Base-by-base conservation (phyloP, 2,329 filamentous ascomycete genomes). In the Aspergillus vadensis region DNA sequence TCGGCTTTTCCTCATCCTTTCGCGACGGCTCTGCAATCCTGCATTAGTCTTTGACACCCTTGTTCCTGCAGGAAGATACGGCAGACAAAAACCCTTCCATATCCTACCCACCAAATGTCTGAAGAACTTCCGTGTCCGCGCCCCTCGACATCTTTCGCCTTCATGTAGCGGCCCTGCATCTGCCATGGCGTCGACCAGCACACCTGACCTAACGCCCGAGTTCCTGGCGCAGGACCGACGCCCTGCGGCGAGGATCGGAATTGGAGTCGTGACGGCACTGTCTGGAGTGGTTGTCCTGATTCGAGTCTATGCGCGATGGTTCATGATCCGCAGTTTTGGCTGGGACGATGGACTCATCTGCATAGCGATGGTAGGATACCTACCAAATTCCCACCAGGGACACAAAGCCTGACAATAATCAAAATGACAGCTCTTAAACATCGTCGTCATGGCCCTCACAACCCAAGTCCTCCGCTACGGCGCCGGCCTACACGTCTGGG, bases 231-330 rank as follows among this genome's bases (percentile, higher is more conserved):
- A 56, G 25, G 58, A 60, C 19, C 53, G 58, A 21, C 48, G 52
- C 6, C 52, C 23, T 4, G 39, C 39, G 15, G 53, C 58, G 4
- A 23, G 30, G 12, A 55, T 58, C 68, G 77, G 78, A 4, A 77
- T 67, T 32, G 32, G 38, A 2, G 51, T 65, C n/a, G 48, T 57
- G 8, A 63, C 62, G n/a, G 55, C 60, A 10, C 23, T 65, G 14
- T 63, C 62, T 9, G 54, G 48, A 5, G 25, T 61, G 1, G 51
- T 66, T 7, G 61, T 67, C 3, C 17, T 65, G 4, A 23, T 59
- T 19, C 59, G 62, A 3, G 36, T 60, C 2, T 64, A 62, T 43
- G 58, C 63, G 4, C 59, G 63, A 8, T 38, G 58, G 21, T 32
- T 41, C 23, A 9, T 62, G 10, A 63, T 66, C 8, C 58, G 56